Conservation (phyloP, 352 stramenopile species). For the Globisporangium heterothallicum region DNA sequence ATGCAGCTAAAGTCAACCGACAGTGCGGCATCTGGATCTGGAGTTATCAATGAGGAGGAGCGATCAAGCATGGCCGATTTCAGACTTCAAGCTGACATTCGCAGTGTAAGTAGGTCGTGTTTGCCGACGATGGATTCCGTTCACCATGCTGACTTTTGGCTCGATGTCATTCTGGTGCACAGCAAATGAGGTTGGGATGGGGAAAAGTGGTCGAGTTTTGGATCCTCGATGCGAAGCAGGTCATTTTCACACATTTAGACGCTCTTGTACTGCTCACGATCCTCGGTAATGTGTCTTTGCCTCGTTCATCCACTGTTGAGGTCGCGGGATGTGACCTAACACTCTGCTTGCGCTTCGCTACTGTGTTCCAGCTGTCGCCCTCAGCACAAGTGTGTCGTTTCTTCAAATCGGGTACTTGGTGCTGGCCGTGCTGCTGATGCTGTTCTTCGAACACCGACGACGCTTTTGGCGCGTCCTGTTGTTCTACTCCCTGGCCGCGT, state of each 20-base stretch:
- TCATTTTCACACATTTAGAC: conserved; percentile 75
- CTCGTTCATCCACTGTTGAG: not conserved
- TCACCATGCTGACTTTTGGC: not conserved
- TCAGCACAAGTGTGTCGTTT: conserved; percentile 78
- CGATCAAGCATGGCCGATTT: conserved; percentile 33
- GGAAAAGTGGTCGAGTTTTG: conserved; percentile 49
- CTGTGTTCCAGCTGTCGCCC: conserved; percentile 45
- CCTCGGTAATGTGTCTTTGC: conserved; percentile 33
- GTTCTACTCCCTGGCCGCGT: conserved; percentile 61
- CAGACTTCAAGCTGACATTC: conserved; percentile 37
- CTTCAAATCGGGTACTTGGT: conserved; percentile 82
- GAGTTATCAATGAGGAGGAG: conserved; percentile 11
- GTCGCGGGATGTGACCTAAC: too few species aligned
- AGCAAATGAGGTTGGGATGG: conserved; percentile 55
- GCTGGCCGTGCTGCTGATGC: conserved; percentile 68
- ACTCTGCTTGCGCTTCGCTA: conserved; percentile 3
- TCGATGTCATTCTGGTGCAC: too few species aligned
- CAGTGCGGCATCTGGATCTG: not conserved
- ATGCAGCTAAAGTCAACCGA: conserved; percentile 12
- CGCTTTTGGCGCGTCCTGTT: conserved; percentile 77
- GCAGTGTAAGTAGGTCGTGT: conserved; percentile 24
- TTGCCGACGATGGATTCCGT: not conserved
- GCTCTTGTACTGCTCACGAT: conserved; percentile 78
- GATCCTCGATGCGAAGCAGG: conserved; percentile 63
- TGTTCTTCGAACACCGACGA: conserved; percentile 77